Evolutionary conservation across 768 basidiomycete species (phyloP).

Genomic region (Clavaria fumosa): DNA sequence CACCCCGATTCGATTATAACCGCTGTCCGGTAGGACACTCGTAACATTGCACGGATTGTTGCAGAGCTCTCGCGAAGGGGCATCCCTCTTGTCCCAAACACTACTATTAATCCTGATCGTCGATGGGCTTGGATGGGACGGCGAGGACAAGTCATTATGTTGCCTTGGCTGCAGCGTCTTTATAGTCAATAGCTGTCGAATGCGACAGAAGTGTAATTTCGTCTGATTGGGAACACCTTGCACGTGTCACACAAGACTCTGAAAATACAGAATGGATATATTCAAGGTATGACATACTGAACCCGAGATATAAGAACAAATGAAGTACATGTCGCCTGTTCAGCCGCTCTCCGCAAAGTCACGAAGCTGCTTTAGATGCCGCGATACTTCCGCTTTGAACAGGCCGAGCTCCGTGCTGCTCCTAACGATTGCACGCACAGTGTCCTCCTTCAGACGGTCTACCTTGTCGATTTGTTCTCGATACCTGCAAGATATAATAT

Average conservation of each 20-base stretch:
- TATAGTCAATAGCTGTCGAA: slow-evolving; percentile 8
- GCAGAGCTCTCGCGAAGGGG: slow-evolving; percentile 61
- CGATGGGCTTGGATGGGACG: slow-evolving; percentile 85
- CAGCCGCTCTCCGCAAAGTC: slow-evolving; percentile 47
- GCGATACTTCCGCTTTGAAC: slow-evolving; percentile 68
- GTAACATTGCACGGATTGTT: slow-evolving; percentile 76
- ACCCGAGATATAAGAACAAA: neutral
- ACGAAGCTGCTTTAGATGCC: slow-evolving; percentile 49
- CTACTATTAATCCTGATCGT: slow-evolving; percentile 42
- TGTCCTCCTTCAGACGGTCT: slow-evolving; percentile 60
- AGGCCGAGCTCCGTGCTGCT: slow-evolving; percentile 71
- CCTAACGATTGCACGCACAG: slow-evolving; percentile 67
- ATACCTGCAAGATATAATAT: slow-evolving; percentile 30
- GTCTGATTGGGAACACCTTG: neutral
- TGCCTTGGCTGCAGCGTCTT: slow-evolving; percentile 10
- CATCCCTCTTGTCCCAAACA: slow-evolving; percentile 58
- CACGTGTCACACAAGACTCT: neutral
- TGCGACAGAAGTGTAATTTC: neutral
- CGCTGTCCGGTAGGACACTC: slow-evolving; percentile 49
- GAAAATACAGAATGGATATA: too few relatives aligned
- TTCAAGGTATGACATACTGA: neutral
- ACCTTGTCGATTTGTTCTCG: slow-evolving; percentile 69
- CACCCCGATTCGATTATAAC: slow-evolving; percentile 9
- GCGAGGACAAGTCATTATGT: slow-evolving; percentile 49
- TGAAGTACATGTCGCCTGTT: too few relatives aligned